Percentiles rank a stretch among this genome's conserved stretches.
Evolutionary conservation across 768 basidiomycete genomes (phyloP).

Genomic region (Leccinum incarnatum): DNA sequence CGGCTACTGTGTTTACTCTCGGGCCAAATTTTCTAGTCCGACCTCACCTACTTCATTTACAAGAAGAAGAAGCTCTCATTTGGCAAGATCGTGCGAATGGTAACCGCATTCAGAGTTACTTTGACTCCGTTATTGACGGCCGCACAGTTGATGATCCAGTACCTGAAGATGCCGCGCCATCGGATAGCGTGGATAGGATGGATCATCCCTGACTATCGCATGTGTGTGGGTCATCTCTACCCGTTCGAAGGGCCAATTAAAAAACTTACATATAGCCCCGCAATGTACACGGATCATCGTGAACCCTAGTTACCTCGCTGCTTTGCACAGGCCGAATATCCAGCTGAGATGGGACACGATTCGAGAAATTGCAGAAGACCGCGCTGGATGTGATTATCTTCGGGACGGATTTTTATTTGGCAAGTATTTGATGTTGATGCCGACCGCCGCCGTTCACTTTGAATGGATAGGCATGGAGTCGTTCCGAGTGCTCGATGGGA

Average conservation of each 20-base stretch:
- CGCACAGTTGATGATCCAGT: neutral
- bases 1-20: neutral
- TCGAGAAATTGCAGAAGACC: neutral
- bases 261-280: constrained; percentile 35
- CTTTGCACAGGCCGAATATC: constrained; percentile 48
- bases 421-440: neutral
- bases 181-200: neutral
- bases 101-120: neutral
- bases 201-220: neutral
- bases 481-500: neutral
- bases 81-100: neutral
- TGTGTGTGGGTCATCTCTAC: neutral
- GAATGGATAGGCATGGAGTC: neutral
- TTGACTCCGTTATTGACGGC: neutral
- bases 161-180: neutral
- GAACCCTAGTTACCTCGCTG: constrained; percentile 46
- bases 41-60: constrained; percentile 3
- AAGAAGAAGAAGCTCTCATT: neutral
- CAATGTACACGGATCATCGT: constrained; percentile 62
- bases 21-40: neutral
- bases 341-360: constrained; percentile 33
- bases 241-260: neutral
- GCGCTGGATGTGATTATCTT: constrained; percentile 2
- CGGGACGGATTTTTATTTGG: constrained; percentile 7
- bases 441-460: neutral